Evolutionary conservation across 2,329 filamentous ascomycete species (phyloP), one percentile per base, ranked within the genome.

Genomic region (Cercospora sp.): DNA sequence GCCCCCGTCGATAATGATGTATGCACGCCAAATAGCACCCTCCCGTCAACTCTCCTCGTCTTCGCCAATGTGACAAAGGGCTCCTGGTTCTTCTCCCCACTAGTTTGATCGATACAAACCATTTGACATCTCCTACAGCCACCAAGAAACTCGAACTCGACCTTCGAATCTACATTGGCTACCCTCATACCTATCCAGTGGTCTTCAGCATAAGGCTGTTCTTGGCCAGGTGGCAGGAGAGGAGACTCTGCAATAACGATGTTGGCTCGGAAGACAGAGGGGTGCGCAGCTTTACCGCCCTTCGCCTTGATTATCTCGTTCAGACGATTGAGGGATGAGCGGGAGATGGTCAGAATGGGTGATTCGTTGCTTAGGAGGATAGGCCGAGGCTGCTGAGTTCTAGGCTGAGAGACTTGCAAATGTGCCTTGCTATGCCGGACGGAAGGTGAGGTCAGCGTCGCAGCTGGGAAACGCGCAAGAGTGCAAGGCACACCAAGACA

Each of bases 281-380:
- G 86, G 24, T 88, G 84, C 3, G 93, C 89, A 0, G 86, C 83
- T 70, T 85, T 88, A n/a, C 88, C 87, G 21, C 86, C 86, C n/a
- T 82, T 84, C 3, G 81, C 79, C 63, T 81, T 85, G 73, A 98
- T 95, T 12, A 88, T 83, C 68, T 86, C 82, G 75, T 98, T 98
- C 7, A 98, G 81, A 2, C 85, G 86, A 58, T 92, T 89, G 59
- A 98, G 86, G 73, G 93, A 97, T 9, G 91, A 89, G 64, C 88
- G 86, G 21, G 92, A 93, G 66, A 98, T 90, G 58, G 92, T 87
- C 0, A 99, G 85, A 55, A 99, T 96, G 0, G 95, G 94, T 63
- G 93, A 97, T 79, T 98, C 95, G 77, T 99, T 99, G 26, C 94
- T 91, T 3, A 99, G 83, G 0, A 95, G 82, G 37, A 98, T 93